Conservation (phyloP, 176 grass and related monocot genomes). For the Poa pratensis region DNA sequence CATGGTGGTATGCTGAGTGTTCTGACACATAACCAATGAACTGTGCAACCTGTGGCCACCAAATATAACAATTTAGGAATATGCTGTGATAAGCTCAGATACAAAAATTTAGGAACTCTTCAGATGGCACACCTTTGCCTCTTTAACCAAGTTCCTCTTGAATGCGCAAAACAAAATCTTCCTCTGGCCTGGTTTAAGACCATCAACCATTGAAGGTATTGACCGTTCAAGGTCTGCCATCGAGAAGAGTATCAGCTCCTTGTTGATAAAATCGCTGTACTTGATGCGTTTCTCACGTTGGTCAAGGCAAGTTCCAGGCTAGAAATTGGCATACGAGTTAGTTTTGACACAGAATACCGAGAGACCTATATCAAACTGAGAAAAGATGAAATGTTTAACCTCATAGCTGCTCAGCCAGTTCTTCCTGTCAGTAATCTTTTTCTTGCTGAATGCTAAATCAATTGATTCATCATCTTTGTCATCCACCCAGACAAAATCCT, state of each 20-base stretch:
- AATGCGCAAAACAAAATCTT: constrained; percentile 87
- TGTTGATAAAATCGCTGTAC: constrained; percentile 95
- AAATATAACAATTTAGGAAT: background rate
- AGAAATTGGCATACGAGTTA: constrained; percentile 31
- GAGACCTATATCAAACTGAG: background rate
- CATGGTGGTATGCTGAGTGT: constrained; percentile 91
- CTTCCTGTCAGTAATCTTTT: constrained; percentile 75
- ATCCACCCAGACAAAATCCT: constrained; percentile 74
- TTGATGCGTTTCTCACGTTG: constrained; percentile 56
- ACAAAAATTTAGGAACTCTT: background rate
- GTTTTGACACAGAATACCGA: constrained; percentile 10
- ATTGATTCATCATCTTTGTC: constrained; percentile 68
- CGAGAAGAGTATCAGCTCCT: constrained; percentile 87
- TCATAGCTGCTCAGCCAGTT: constrained; percentile 79
- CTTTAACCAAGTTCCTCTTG: constrained; percentile 78
- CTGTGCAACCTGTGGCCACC: constrained; percentile 69
- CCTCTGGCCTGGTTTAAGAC: constrained; percentile 82
- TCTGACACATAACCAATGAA: constrained; percentile 96
- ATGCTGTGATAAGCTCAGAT: background rate
- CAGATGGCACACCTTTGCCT: constrained; percentile 62
- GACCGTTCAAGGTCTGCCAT: constrained; percentile 87
- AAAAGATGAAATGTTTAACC: constrained; percentile 42
- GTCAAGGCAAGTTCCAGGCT: constrained; percentile 82
- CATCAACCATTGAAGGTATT: constrained; percentile 95
- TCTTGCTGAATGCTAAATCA: constrained; percentile 94